phyloP scores from a whole-genome alignment of 768 basidiomycete species.

The Asterophora parasitica region DNA sequence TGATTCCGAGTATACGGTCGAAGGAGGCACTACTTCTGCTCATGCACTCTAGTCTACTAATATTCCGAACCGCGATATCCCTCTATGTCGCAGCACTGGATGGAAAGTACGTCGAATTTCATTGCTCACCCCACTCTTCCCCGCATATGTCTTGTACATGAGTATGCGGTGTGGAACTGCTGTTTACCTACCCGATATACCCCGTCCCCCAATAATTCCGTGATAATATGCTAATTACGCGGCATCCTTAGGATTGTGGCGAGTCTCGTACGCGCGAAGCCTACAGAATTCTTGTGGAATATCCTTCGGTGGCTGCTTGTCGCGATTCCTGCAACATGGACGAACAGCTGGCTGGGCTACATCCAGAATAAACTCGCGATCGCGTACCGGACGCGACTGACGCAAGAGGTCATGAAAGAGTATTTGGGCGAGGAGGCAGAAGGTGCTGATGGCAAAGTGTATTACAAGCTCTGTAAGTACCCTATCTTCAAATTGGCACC shows the following conservation, averaged over 20 bases:
- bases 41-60: slow-evolving; percentile 85
- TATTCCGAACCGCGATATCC: slow-evolving; percentile 87
- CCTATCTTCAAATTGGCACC: not conserved
- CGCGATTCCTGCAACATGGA: slow-evolving; percentile 91
- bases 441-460: slow-evolving; percentile 71
- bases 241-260: slow-evolving; percentile 73
- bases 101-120: slow-evolving; percentile 58
- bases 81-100: slow-evolving; percentile 93
- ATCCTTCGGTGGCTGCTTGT: slow-evolving; percentile 88
- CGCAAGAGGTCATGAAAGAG: slow-evolving; percentile 72
- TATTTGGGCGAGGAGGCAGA: slow-evolving; percentile 77
- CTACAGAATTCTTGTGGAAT: slow-evolving; percentile 73
- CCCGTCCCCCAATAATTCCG: not conserved
- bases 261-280: slow-evolving; percentile 84
- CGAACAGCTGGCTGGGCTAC: slow-evolving; percentile 89
- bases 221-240: slow-evolving; percentile 9
- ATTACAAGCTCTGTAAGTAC: slow-evolving; percentile 82
- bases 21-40: slow-evolving; percentile 84
- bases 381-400: slow-evolving; percentile 83
- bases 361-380: slow-evolving; percentile 91
- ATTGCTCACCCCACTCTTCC: not conserved
- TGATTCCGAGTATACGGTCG: slow-evolving; percentile 79
- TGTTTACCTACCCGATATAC: not conserved
- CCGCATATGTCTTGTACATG: not conserved
- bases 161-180: not conserved